Conservation (phyloP, 2,329 filamentous ascomycete genomes). For the Botrytis galanthina region DNA sequence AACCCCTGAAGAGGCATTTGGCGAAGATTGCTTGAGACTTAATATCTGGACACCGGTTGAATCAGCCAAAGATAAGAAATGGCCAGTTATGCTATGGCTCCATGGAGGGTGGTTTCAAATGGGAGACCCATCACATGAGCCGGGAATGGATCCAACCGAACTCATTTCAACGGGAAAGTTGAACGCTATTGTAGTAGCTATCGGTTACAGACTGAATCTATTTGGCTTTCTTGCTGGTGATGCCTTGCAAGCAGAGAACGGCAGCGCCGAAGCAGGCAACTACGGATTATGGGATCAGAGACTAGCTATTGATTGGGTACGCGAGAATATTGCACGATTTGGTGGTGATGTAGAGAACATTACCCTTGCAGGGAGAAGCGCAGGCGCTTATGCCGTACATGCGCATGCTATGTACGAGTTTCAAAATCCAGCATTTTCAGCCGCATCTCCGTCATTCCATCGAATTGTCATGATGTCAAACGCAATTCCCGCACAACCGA, state of each 20-base stretch:
- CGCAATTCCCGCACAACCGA: constrained; percentile 46
- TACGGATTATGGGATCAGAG: constrained; percentile 61
- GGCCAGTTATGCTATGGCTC: constrained; percentile 39
- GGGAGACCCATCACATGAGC: constrained; percentile 45
- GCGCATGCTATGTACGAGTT: constrained; percentile 27
- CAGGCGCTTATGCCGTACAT: constrained; percentile 52
- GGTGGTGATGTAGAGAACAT: constrained; percentile 56
- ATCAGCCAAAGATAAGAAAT: constrained; percentile 6
- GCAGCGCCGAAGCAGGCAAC: constrained; percentile 17
- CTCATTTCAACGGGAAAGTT: constrained; percentile 37
- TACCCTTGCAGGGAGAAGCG: constrained; percentile 53
- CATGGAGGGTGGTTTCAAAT: constrained; percentile 51
- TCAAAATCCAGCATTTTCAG: constrained; percentile 25
- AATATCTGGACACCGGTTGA: constrained; percentile 49
- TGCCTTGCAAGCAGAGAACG: constrained; percentile 46
- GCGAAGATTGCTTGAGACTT: constrained; percentile 50
- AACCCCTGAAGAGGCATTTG: constrained; percentile 35
- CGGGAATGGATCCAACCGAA: constrained; percentile 46
- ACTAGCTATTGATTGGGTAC: constrained; percentile 56
- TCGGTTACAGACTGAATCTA: constrained; percentile 35
- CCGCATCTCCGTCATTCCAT: constrained; percentile 34
- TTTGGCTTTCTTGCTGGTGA: constrained; percentile 39
- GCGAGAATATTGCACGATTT: constrained; percentile 55
- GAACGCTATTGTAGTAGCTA: constrained; percentile 20
- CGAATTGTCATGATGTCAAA: constrained; percentile 47